These are phyloP conservation scores for Hyphopichia buzzinii DNA, from an alignment of 1,139 yeast genomes.

Conservation along the genomic window DNA sequence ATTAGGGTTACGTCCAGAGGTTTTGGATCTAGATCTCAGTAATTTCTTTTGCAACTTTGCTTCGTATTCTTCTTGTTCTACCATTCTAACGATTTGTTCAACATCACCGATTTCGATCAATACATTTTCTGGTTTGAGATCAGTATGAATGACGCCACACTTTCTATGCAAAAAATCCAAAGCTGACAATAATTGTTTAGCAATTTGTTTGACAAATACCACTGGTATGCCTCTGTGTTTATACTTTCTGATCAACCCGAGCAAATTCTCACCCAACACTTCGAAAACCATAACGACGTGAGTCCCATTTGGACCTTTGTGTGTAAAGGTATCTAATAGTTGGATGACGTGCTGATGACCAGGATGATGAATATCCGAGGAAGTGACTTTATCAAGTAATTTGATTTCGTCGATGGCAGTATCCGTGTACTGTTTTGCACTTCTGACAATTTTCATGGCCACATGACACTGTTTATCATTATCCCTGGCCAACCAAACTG, in stretches of 20 bases:
- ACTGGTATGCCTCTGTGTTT: slow-evolving; percentile 74
- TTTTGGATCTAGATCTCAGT: slow-evolving; percentile 25
- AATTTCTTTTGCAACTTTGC: slow-evolving; percentile 39
- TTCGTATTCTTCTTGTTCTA: slow-evolving; percentile 54
- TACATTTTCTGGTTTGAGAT: slow-evolving; percentile 88
- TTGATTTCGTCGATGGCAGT: slow-evolving; percentile 85
- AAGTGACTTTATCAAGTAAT: slow-evolving; percentile 50
- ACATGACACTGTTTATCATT: slow-evolving; percentile 57
- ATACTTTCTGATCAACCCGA: slow-evolving; percentile 67
- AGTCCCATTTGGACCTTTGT: slow-evolving; percentile 70
- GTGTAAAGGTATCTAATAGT: slow-evolving; percentile 64
- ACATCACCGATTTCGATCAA: slow-evolving; percentile 77
- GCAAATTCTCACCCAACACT: slow-evolving; percentile 77
- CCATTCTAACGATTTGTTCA: slow-evolving; percentile 59
- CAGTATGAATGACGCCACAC: slow-evolving; percentile 92
- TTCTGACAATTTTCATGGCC: slow-evolving; percentile 81
- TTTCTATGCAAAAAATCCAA: slow-evolving; percentile 78
- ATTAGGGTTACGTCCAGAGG: slow-evolving; percentile 13
- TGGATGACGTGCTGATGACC: slow-evolving; percentile 67
- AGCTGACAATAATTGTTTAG: slow-evolving; percentile 73
- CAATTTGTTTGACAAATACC: slow-evolving; percentile 72
- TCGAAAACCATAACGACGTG: slow-evolving; percentile 89
- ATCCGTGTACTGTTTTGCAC: slow-evolving; percentile 73
- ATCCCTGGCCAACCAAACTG: slow-evolving; percentile 58
- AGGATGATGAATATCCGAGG: slow-evolving; percentile 53